Evolutionary conservation across 257 asterid genomes (phyloP), one percentile per base, ranked within the genome.

Genomic region (Solanum lycopersicoides): DNA sequence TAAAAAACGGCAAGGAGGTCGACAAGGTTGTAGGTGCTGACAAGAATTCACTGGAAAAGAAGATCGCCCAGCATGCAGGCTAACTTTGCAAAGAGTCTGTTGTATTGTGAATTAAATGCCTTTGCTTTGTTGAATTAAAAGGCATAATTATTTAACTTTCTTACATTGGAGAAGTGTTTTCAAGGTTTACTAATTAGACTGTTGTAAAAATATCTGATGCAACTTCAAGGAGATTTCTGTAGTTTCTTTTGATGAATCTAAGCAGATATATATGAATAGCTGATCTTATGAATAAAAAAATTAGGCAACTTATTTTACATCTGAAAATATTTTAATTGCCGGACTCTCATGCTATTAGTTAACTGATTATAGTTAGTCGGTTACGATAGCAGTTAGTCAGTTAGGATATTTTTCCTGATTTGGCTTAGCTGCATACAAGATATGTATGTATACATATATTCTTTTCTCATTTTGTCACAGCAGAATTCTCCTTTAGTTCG

Each of bases 21-120:
- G 99, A 96, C 88, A 86, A 87, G 83, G 50, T 93, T 0, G 91
- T 92, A 8, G 95, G 97, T n/a, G 93, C 91, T 20, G 95, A 93
- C 90, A 92, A 85, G 86, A 86, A 32, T 65, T 56, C 86, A 21
- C 95, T 95, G 21, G 97, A 93, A 86, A 88, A 53, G 91, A 95
- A 90, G 92, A 90, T 96, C 89, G 92, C 89, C 73, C 92, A 90
- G 69, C 91, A 92, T 90, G 92, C 94, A 86, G 77, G 87, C 15
- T 92, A 88, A 66, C 87, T 71, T 79, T 45, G 35, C 42, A 45
- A 45, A 45, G 45, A 28, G 28, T 79, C 4, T 25, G 39, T 2
- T 30, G 21, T 45, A 10, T 79, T 16, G 42, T 79, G 84, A 80
- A 28, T 25, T 28, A 47, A 80, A 80, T 28, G 68, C 35, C 84